Evolutionary conservation across 1,284 basidiomycete species (phyloP).

Genomic region (Afroboletus lepidellus): DNA sequence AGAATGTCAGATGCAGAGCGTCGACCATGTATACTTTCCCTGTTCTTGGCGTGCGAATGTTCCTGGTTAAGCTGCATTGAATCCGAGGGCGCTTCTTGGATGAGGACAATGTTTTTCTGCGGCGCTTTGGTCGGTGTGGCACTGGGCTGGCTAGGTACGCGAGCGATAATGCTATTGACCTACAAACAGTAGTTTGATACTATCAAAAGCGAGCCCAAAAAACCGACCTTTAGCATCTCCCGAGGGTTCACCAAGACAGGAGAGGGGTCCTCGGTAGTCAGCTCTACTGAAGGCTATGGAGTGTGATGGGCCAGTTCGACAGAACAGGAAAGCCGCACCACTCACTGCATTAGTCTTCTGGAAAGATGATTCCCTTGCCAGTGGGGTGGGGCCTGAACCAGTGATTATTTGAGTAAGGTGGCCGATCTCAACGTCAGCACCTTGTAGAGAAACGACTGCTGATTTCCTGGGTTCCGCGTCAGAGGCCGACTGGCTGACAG

Average conservation of each 20-base stretch:
- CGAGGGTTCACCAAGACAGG: background rate
- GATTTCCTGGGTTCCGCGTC: background rate
- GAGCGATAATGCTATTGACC: background rate
- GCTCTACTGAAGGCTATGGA: slow-evolving; percentile 5
- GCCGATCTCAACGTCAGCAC: background rate
- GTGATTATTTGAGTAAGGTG: background rate
- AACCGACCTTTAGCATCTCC: slow-evolving; percentile 15
- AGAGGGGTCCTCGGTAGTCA: background rate
- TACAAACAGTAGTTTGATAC: slow-evolving; percentile 6
- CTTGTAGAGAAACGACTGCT: background rate
- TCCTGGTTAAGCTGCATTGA: background rate
- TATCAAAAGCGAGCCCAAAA: background rate
- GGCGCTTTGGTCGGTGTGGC: slow-evolving; percentile 1
- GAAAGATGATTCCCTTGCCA: background rate
- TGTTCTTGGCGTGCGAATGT: slow-evolving; percentile 1
- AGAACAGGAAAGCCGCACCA: background rate
- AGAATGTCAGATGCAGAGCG: background rate
- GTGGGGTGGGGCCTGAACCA: background rate
- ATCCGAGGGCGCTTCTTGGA: slow-evolving; percentile 1
- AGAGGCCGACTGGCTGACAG: background rate
- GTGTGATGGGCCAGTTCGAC: background rate
- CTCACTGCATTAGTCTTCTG: slow-evolving; percentile 13
- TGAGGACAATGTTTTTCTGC: background rate
- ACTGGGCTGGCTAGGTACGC: background rate
- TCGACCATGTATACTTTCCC: background rate